Evolutionary conservation across 1,284 basidiomycete species (phyloP), one percentile per base, ranked within the genome.

Genomic region (Neotropicomus parvogracilis): DNA sequence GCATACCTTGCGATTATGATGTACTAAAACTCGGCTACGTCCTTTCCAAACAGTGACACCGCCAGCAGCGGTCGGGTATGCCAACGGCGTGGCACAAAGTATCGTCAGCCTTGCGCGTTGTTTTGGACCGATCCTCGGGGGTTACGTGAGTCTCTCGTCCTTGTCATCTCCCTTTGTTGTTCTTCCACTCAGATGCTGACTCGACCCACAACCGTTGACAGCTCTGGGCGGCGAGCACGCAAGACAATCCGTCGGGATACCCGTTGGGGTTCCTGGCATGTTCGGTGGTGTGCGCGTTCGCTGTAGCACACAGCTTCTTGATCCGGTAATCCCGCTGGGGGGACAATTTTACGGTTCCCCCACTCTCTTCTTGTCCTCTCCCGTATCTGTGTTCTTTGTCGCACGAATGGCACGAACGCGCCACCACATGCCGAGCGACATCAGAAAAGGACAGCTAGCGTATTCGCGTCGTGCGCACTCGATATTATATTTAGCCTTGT

Each of bases 61-160:
- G 9, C 88, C 88, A 6, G 75, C 75, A 46, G 77, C 85, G 14
- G 78, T 91, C 21, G 85, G 87, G 14, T 80, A 83, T 52, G 85
- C 88, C 3, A 91, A 91, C 58, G 88, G 88, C 16, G 79, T 87
- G 33, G 88, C 86, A 0, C 88, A 91, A 65, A 89, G 86, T 62
- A 88, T 89, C 33, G 88, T 88, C 55, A 88, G 86, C 61, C 77
- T 91, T 27, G 87, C 87, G 16, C 79, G 88, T 32, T 90, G 86
- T 65, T 59, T 85, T 28, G 88, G 88, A 14, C 88, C 88, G 31
- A 78, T 89, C 33, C 71, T 89, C n/a, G 86, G 86, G 40, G 86
- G 87, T 37, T 83, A 80, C 59, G 85, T 87, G 57, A 63, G 83
- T 40, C 17, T 6, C 74, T 10, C 39, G 12, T 9, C 13, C 6